A percentile compares a stretch with the other conserved stretches of the same genome.
These are phyloP conservation scores for Lenzites betulinus DNA, from an alignment of 768 basidiomycete species.

Conservation along the genomic window DNA sequence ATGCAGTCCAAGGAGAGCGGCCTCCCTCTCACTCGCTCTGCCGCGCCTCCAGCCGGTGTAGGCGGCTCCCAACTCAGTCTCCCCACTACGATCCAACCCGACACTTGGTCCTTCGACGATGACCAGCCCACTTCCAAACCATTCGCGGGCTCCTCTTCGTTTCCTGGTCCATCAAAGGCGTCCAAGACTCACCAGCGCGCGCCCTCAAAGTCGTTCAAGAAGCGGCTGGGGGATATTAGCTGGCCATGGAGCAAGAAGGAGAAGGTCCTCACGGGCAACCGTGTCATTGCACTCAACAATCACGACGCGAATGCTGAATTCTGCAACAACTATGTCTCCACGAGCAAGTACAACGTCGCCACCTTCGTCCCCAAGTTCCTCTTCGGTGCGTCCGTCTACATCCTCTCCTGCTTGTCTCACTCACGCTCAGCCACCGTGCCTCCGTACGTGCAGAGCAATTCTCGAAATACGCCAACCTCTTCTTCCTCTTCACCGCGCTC, in stretches of 20 bases:
- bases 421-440: constrained; percentile 11
- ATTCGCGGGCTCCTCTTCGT: constrained; percentile 35
- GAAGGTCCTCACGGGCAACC: constrained; percentile 64
- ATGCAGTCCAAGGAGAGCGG: constrained; percentile 50
- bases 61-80: constrained; percentile 47
- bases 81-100: constrained; percentile 49
- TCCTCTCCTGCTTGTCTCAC: not conserved
- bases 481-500: constrained; percentile 96
- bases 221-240: constrained; percentile 51
- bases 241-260: constrained; percentile 87
- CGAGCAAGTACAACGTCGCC: constrained; percentile 89
- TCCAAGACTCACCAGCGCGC: constrained; percentile 21
- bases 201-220: constrained; percentile 20
- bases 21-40: constrained; percentile 58
- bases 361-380: constrained; percentile 95
- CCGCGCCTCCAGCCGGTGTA: constrained; percentile 60
- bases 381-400: constrained; percentile 55
- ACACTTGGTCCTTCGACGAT: constrained; percentile 77
- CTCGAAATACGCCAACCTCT: constrained; percentile 97
- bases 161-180: constrained; percentile 43
- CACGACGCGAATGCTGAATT: constrained; percentile 63
- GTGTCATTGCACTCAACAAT: constrained; percentile 85
- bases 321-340: constrained; percentile 83
- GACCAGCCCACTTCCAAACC: constrained; percentile 38
- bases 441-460: constrained; percentile 75